These are phyloP conservation scores for Linum tenue DNA, from an alignment of 345 rosid genomes.

Conservation along the genomic window DNA sequence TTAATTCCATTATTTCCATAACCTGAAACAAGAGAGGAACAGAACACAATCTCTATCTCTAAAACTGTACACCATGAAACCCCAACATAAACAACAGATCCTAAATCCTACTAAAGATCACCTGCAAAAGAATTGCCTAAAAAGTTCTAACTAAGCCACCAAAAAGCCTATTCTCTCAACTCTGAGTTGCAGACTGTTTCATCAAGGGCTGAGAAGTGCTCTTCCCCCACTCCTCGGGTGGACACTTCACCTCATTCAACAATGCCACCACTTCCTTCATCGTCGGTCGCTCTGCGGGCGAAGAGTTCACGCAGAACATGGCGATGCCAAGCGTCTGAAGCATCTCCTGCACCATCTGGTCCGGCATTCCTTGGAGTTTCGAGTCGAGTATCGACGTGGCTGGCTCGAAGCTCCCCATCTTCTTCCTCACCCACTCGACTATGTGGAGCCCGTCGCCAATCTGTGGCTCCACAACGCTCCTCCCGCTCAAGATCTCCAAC, in stretches of 20 bases:
- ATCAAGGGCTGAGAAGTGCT: too few relatives aligned
- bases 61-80: conserved; percentile 48
- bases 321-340: conserved; percentile 76
- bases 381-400: conserved; percentile 42
- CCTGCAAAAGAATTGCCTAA: too few relatives aligned
- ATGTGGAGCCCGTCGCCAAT: conserved; percentile 77
- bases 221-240: too few relatives aligned
- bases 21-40: not conserved
- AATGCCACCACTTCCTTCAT: conserved; percentile 94
- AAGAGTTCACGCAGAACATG: conserved; percentile 54
- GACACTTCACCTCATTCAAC: conserved; percentile 72
- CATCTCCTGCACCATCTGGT: conserved; percentile 69
- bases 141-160: too few relatives aligned
- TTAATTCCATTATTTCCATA: not conserved
- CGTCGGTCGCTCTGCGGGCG: conserved; percentile 76
- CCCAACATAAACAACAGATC: conserved; percentile 6
- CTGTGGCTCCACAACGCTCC: conserved; percentile 87
- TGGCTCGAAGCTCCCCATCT: conserved; percentile 42
- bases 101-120: not conserved
- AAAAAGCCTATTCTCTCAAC: too few relatives aligned
- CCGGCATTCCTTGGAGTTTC: conserved; percentile 37
- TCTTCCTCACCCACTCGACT: conserved; percentile 80
- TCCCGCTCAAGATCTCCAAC: conserved; percentile 80
- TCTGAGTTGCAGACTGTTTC: too few relatives aligned
- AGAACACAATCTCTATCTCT: conserved; percentile 25